phyloP scores from a whole-genome alignment of 2,329 filamentous ascomycete genomes.

The Monilinia fructigena region DNA sequence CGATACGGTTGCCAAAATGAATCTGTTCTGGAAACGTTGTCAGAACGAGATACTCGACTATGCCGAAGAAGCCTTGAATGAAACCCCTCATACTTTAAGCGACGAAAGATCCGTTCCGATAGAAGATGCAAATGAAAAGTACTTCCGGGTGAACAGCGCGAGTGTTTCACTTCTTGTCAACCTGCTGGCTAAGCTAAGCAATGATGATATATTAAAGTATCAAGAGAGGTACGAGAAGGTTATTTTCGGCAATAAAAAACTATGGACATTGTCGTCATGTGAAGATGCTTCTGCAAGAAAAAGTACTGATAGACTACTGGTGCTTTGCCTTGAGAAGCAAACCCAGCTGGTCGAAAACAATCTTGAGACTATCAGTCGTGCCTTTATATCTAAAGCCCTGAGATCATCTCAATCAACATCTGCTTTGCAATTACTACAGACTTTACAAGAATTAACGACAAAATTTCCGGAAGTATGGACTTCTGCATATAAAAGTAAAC shows the following conservation, averaged over 20 bases:
- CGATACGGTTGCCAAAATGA: conserved; percentile 73
- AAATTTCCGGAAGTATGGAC: conserved; percentile 72
- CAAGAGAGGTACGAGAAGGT: conserved; percentile 62
- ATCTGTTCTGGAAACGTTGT: conserved; percentile 76
- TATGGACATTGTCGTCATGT: conserved; percentile 67
- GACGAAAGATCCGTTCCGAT: conserved; percentile 81
- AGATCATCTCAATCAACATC: conserved; percentile 72
- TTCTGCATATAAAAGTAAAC: conserved; percentile 53
- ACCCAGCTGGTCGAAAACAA: conserved; percentile 50
- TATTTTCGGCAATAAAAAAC: conserved; percentile 58
- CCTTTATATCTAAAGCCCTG: conserved; percentile 71
- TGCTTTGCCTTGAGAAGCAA: conserved; percentile 48
- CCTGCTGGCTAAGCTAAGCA: conserved; percentile 50
- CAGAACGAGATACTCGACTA: conserved; percentile 79
- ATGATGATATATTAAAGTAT: conserved; percentile 58
- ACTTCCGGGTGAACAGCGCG: conserved; percentile 67
- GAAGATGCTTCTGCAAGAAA: conserved; percentile 56
- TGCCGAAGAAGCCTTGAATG: conserved; percentile 74
- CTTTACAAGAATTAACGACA: conserved; percentile 65
- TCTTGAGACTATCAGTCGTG: conserved; percentile 52
- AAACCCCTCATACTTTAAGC: conserved; percentile 79
- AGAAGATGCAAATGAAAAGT: conserved; percentile 85
- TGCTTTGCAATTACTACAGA: conserved; percentile 66
- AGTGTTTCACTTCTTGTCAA: conserved; percentile 56
- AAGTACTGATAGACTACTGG: conserved; percentile 52